phyloP scores from a whole-genome alignment of 1,139 yeast species.

The Scheffersomyces stambukii region DNA sequence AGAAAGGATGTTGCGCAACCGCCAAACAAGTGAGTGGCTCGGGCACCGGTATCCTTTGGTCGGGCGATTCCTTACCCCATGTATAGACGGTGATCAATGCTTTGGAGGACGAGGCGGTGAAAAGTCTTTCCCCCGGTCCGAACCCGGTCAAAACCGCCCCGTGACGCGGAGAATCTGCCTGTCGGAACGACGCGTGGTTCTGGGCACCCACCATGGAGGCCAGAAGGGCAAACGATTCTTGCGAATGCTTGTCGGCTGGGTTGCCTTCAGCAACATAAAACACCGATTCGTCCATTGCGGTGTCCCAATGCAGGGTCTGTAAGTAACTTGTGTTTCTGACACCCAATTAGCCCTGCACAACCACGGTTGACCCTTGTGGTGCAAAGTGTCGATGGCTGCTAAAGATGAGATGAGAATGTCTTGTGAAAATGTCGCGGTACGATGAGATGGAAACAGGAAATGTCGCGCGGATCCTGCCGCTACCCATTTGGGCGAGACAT shows the following conservation, averaged over 20 bases:
- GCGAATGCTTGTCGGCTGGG: constrained; percentile 42
- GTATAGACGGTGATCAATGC: constrained; percentile 74
- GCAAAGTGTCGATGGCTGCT: too few species aligned
- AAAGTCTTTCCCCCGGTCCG: constrained; percentile 43
- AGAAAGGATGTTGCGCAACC: constrained; percentile 33
- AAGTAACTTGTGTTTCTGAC: too few species aligned
- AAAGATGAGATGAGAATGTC: too few species aligned
- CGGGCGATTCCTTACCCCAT: constrained; percentile 75
- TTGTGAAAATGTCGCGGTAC: too few species aligned
- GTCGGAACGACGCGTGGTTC: constrained; percentile 49
- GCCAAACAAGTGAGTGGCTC: constrained; percentile 66
- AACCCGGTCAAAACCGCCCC: constrained; percentile 45
- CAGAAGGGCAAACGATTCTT: constrained; percentile 46
- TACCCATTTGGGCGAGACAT: too few species aligned
- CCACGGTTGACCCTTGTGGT: too few species aligned
- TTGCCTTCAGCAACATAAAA: constrained; percentile 52
- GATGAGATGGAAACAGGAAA: too few species aligned
- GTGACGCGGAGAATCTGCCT: constrained; percentile 46
- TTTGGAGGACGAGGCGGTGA: constrained; percentile 63
- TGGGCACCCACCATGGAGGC: constrained; percentile 50
- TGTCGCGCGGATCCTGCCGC: too few species aligned
- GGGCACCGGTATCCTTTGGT: constrained; percentile 82
- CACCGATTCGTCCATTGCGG: constrained; percentile 55
- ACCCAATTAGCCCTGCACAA: too few species aligned
- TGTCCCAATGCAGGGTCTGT: too few species aligned